Evolutionary conservation across 805 yeast genomes (phyloP).

Genomic region (Candida maltosa): DNA sequence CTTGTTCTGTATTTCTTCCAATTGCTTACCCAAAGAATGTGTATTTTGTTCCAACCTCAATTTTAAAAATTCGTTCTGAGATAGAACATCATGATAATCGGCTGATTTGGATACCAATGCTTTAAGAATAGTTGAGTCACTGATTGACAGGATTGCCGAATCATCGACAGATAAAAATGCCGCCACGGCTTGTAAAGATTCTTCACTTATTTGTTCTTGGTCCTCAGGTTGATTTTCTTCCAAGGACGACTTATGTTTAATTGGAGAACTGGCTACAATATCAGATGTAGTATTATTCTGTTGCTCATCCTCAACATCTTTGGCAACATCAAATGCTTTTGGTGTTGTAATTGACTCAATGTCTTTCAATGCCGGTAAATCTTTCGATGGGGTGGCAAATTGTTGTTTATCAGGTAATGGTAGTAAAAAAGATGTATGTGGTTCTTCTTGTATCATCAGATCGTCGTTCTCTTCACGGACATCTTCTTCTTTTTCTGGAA

Average conservation of each 20-base stretch:
- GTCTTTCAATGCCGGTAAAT: slow-evolving; percentile 40
- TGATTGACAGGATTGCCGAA: slow-evolving; percentile 6
- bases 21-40: slow-evolving; percentile 11
- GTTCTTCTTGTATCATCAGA: slow-evolving; percentile 8
- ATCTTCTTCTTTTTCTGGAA: too few species aligned
- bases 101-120: slow-evolving; percentile 21
- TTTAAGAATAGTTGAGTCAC: slow-evolving; percentile 13
- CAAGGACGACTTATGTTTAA: slow-evolving; percentile 7
- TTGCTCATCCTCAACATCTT: slow-evolving; percentile 17
- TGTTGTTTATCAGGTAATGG: slow-evolving; percentile 7
- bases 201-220: slow-evolving; percentile 16
- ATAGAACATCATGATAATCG: slow-evolving; percentile 24
- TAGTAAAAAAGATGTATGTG: slow-evolving; percentile 10
- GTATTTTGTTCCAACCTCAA: slow-evolving; percentile 30
- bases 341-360: slow-evolving; percentile 41
- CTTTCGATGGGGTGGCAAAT: slow-evolving; percentile 39
- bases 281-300: background rate
- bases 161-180: slow-evolving; percentile 26
- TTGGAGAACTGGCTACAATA: slow-evolving; percentile 13
- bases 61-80: slow-evolving; percentile 29
- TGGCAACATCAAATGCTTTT: slow-evolving; percentile 38
- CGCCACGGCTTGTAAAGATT: slow-evolving; percentile 17
- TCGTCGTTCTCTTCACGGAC: too few species aligned
- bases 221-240: too few species aligned
- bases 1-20: slow-evolving; percentile 17